Conservation (phyloP, 2,329 filamentous ascomycete genomes). For the Aspergillus ochraceoroseus region DNA sequence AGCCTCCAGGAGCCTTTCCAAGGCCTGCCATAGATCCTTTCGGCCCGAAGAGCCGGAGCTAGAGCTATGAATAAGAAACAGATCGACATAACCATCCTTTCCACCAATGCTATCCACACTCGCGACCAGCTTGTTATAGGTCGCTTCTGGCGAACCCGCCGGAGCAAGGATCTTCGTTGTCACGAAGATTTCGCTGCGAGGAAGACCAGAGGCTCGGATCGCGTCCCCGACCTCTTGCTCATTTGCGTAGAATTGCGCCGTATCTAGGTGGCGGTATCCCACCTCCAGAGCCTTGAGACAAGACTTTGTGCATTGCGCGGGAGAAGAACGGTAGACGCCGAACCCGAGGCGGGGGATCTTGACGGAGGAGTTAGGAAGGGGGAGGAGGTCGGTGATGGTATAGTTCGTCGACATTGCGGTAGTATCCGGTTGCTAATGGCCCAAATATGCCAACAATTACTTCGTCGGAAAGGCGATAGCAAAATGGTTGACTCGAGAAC, state of each 20-base stretch:
- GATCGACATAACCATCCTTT: slow-evolving; percentile 60
- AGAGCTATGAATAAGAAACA: slow-evolving; percentile 66
- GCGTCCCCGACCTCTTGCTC: slow-evolving; percentile 63
- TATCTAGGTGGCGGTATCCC: slow-evolving; percentile 54
- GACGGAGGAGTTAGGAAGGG: slow-evolving; percentile 48
- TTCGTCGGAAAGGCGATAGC: neutral
- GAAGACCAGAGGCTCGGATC: slow-evolving; percentile 53
- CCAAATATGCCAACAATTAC: neutral
- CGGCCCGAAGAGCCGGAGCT: slow-evolving; percentile 52
- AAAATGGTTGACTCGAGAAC: slow-evolving; percentile 1
- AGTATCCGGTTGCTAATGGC: neutral
- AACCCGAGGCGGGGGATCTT: slow-evolving; percentile 65
- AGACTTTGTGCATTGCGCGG: slow-evolving; percentile 53
- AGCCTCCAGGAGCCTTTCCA: slow-evolving; percentile 58
- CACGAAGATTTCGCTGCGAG: slow-evolving; percentile 56
- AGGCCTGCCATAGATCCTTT: slow-evolving; percentile 60
- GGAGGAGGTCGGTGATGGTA: slow-evolving; percentile 47
- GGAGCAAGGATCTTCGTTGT: slow-evolving; percentile 64
- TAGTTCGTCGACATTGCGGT: slow-evolving; percentile 35
- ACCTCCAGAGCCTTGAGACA: slow-evolving; percentile 52
- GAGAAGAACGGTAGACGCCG: slow-evolving; percentile 61
- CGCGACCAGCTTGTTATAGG: slow-evolving; percentile 55
- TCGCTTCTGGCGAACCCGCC: slow-evolving; percentile 52
- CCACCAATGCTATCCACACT: slow-evolving; percentile 61
- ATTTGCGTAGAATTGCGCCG: slow-evolving; percentile 65